Evolutionary conservation across 2,329 filamentous ascomycete genomes (phyloP).

Genomic region (Thielaviopsis musarum): DNA sequence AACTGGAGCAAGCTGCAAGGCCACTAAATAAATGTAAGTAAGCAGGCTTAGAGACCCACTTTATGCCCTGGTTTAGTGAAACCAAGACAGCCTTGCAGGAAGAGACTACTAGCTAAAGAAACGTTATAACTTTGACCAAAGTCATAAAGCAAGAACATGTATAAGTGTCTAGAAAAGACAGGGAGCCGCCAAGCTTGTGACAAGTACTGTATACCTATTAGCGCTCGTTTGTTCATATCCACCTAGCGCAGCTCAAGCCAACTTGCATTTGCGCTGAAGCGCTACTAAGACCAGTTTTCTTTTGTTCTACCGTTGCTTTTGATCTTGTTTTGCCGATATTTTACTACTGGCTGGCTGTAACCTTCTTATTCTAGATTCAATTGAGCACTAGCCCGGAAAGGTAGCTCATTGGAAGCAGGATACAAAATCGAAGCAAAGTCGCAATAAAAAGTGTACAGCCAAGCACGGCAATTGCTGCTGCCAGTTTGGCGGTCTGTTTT

Average conservation of each 20-base stretch:
- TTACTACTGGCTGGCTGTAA: not conserved
- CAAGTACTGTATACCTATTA: not conserved
- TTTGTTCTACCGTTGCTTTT: not conserved
- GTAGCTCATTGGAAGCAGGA: not conserved
- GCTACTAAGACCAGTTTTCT: not conserved
- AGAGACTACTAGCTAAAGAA: not conserved
- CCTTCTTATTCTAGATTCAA: not conserved
- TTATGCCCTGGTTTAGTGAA: not conserved
- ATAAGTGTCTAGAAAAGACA: not conserved
- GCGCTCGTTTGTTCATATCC: not conserved
- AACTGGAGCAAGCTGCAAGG: not conserved
- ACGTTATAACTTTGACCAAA: not conserved
- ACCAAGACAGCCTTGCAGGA: not conserved
- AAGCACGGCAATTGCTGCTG: not conserved
- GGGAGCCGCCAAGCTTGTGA: not conserved
- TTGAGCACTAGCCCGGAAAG: not conserved
- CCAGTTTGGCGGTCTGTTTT: not conserved
- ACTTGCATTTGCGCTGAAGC: not conserved
- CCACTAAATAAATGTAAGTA: not conserved
- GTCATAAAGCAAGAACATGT: not conserved
- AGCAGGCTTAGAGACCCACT: not conserved
- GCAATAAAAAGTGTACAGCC: not conserved
- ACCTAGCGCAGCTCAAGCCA: not conserved
- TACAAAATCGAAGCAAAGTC: not conserved
- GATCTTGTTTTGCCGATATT: not conserved